Percentiles rank a stretch among this genome's conserved stretches.
These are phyloP conservation scores for Nematocida ausubeli DNA, from an alignment of 371 early-diverging fungal genomes.

Conservation along the genomic window DNA sequence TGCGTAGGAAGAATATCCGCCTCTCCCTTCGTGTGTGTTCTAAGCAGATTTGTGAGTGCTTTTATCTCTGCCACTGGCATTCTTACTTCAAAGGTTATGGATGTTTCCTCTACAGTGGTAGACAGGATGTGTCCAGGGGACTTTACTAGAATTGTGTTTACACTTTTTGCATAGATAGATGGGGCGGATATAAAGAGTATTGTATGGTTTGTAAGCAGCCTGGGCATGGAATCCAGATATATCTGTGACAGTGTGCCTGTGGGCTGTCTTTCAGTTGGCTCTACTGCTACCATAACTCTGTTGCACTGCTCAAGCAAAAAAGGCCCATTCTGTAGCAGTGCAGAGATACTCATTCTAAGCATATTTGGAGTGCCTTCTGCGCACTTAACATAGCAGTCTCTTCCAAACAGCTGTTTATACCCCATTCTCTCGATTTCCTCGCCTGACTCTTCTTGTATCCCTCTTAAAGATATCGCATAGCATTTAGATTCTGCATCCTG, in stretches of 20 bases:
- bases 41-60: background rate
- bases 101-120: background rate
- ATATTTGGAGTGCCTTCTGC: slow-evolving; percentile 12
- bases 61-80: slow-evolving; percentile 34
- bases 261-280: background rate
- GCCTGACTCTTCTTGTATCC: background rate
- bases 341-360: background rate
- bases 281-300: background rate
- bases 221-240: slow-evolving; percentile 14
- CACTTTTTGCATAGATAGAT: background rate
- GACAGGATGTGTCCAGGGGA: background rate
- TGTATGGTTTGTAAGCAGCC: slow-evolving; percentile 29
- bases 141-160: background rate
- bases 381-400: slow-evolving; percentile 3
- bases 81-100: background rate
- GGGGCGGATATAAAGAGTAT: slow-evolving; percentile 9
- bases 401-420: background rate
- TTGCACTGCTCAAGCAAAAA: slow-evolving; percentile 14
- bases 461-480: background rate
- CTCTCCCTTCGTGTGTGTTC: slow-evolving; percentile 31
- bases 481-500: background rate
- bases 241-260: slow-evolving; percentile 14
- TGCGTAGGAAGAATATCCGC: slow-evolving; percentile 13
- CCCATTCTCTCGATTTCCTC: background rate
- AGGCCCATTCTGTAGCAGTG: slow-evolving; percentile 44